Evolutionary conservation across 805 yeast genomes (phyloP).

Genomic region (Hanseniaspora taiwanica): DNA sequence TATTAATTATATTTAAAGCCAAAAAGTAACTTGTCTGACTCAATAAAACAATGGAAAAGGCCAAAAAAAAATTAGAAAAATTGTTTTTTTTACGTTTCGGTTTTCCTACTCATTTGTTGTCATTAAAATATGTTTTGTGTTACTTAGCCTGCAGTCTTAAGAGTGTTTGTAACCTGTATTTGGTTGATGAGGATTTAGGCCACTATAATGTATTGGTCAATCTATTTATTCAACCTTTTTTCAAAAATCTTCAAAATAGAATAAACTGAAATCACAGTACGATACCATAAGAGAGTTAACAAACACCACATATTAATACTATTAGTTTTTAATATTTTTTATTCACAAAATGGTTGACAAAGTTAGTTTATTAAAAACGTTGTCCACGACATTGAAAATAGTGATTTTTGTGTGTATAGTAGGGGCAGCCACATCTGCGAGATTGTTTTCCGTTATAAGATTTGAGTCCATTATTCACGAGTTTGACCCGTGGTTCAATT

Average conservation of each 20-base stretch:
- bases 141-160: too few relatives aligned
- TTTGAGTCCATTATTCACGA: constrained; percentile 96
- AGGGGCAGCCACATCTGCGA: constrained; percentile 83
- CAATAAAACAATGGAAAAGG: neutral
- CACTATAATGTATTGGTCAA: too few relatives aligned
- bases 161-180: too few relatives aligned
- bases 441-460: constrained; percentile 91
- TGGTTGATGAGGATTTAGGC: too few relatives aligned
- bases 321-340: neutral
- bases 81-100: too few relatives aligned
- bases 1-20: neutral
- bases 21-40: neutral
- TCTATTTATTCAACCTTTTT: too few relatives aligned
- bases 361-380: neutral
- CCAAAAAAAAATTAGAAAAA: neutral
- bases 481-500: constrained; percentile 95
- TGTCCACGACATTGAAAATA: constrained; percentile 32
- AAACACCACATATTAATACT: neutral
- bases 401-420: constrained; percentile 65
- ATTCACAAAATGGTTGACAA: neutral
- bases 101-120: too few relatives aligned
- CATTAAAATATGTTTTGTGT: too few relatives aligned
- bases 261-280: too few relatives aligned
- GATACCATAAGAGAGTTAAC: neutral
- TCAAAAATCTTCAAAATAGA: too few relatives aligned